These are phyloP conservation scores for Athelia psychrophila DNA, from an alignment of 1,284 basidiomycete species.

Conservation along the genomic window DNA sequence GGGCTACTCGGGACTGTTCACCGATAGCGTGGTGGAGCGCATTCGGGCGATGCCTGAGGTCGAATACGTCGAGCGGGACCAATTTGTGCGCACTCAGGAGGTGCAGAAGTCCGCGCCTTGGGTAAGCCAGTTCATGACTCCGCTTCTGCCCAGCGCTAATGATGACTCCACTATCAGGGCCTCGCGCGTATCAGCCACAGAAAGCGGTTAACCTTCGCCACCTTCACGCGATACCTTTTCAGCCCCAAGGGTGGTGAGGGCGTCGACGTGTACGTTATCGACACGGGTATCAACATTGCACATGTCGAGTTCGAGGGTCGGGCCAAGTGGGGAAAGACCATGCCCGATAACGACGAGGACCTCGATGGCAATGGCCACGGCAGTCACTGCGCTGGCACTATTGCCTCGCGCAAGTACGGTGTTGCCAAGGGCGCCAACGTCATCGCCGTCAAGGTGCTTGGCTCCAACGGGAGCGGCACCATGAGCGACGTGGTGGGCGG, in stretches of 20 bases:
- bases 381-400: slow-evolving; percentile 85
- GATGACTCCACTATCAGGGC: slow-evolving; percentile 50
- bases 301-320: slow-evolving; percentile 91
- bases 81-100: slow-evolving; percentile 77
- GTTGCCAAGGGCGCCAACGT: slow-evolving; percentile 94
- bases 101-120: slow-evolving; percentile 85
- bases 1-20: slow-evolving; percentile 89
- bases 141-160: slow-evolving; percentile 9
- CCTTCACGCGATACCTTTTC: slow-evolving; percentile 88
- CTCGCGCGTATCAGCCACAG: slow-evolving; percentile 96
- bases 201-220: slow-evolving; percentile 71
- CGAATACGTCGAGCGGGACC: slow-evolving; percentile 91
- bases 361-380: slow-evolving; percentile 74
- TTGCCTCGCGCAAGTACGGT: slow-evolving; percentile 81
- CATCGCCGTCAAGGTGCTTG: slow-evolving; percentile 97
- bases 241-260: slow-evolving; percentile 80
- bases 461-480: slow-evolving; percentile 89
- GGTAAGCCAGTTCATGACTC: slow-evolving; percentile 50
- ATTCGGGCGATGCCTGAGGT: slow-evolving; percentile 91
- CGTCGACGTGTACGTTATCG: slow-evolving; percentile 84
- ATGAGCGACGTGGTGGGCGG: slow-evolving; percentile 95
- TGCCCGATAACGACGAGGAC: slow-evolving; percentile 75
- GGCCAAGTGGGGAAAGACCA: slow-evolving; percentile 82
- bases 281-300: slow-evolving; percentile 87
- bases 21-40: slow-evolving; percentile 67